A percentile compares a stretch with the other conserved stretches of the same genome.
Evolutionary conservation across 208 protist genomes (phyloP).

Genomic region (Acanthamoeba healyi): DNA sequence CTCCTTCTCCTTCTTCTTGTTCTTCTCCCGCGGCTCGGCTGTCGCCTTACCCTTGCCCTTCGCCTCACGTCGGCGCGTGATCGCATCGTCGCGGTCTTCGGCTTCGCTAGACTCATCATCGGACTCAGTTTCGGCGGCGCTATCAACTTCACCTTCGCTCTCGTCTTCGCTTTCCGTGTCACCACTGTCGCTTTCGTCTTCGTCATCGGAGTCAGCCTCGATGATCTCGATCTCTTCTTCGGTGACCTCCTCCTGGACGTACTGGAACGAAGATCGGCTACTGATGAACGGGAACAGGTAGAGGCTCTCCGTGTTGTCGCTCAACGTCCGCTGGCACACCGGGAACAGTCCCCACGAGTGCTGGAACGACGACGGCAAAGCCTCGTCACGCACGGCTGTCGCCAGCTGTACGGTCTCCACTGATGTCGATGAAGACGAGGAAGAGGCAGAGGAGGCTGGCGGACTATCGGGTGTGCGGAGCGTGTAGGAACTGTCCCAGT

Average conservation of each 20-base stretch:
- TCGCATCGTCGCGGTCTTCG: background rate
- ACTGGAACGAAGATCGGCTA: background rate
- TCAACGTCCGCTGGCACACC: background rate
- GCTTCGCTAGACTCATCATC: background rate
- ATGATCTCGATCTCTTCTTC: background rate
- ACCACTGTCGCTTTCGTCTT: background rate
- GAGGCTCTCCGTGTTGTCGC: background rate
- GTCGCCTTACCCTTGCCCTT: background rate
- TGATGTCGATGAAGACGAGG: background rate
- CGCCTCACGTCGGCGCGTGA: background rate
- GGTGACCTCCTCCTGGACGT: background rate
- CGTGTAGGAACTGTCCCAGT: constrained; percentile 23
- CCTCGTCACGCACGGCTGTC: background rate
- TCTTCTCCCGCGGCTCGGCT: background rate
- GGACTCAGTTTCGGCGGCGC: background rate
- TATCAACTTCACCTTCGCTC: background rate
- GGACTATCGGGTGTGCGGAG: background rate
- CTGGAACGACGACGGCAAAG: background rate
- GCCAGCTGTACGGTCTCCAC: background rate
- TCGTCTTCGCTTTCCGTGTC: background rate
- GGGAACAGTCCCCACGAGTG: constrained; percentile 21
- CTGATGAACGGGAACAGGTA: constrained; percentile 32
- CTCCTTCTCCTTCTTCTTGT: background rate
- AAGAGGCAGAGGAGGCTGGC: background rate
- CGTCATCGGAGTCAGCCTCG: background rate